Conservation (phyloP, 2,329 filamentous ascomycete genomes). For the Xylaria multiplex region DNA sequence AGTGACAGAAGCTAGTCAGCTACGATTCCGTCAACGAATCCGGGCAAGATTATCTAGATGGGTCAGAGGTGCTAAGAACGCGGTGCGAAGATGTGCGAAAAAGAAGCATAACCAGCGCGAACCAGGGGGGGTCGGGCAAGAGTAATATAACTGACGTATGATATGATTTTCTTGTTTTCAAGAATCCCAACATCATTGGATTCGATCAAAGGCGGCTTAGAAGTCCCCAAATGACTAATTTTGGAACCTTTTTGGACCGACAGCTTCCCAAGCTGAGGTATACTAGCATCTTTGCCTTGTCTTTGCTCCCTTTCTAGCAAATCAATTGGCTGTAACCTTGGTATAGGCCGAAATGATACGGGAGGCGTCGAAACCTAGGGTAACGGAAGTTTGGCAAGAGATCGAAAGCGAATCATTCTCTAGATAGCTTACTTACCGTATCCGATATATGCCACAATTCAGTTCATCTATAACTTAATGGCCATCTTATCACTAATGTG, state of each 20-base stretch:
- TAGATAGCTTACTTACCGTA: slow-evolving; percentile 38
- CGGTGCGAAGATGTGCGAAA: slow-evolving; percentile 38
- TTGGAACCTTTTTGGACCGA: slow-evolving; percentile 44
- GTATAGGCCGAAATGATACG: slow-evolving; percentile 44
- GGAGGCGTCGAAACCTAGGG: slow-evolving; percentile 43
- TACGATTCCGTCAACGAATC: slow-evolving; percentile 42
- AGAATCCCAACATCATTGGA: slow-evolving; percentile 44
- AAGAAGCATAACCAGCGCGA: slow-evolving; percentile 30
- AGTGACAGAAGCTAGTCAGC: slow-evolving; percentile 20
- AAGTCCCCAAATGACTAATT: slow-evolving; percentile 39
- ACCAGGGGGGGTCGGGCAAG: slow-evolving; percentile 17
- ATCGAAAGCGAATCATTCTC: slow-evolving; percentile 41
- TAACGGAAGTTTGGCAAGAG: slow-evolving; percentile 44
- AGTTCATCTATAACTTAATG: slow-evolving; percentile 1
- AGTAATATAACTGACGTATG: slow-evolving; percentile 27
- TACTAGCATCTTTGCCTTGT: slow-evolving; percentile 37
- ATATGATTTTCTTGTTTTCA: slow-evolving; percentile 31
- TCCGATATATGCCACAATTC: slow-evolving; percentile 36
- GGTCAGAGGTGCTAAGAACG: slow-evolving; percentile 44
- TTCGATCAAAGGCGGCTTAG: slow-evolving; percentile 40
- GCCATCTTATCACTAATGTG: background rate
- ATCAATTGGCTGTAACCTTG: slow-evolving; percentile 43
- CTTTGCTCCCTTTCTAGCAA: slow-evolving; percentile 41
- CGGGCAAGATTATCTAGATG: slow-evolving; percentile 44
- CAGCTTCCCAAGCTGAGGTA: slow-evolving; percentile 34